phyloP scores from a whole-genome alignment of 1,284 basidiomycete species.

The Ustanciosporium gigantosporum region DNA sequence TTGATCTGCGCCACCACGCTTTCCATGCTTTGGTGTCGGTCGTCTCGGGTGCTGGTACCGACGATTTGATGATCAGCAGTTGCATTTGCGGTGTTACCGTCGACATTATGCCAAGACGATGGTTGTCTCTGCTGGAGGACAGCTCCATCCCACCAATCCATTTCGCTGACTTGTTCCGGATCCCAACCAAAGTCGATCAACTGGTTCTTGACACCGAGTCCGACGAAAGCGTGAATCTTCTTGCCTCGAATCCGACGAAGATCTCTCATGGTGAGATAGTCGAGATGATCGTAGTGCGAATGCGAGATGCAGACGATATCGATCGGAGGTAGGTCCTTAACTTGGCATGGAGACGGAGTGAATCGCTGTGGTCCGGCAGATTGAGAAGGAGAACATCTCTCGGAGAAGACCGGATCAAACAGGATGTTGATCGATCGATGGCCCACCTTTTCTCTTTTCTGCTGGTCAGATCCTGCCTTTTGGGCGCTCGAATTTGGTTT shows the following conservation, averaged over 20 bases:
- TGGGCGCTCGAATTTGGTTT: too few species aligned
- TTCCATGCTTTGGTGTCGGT: neutral
- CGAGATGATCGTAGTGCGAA: slow-evolving; percentile 59
- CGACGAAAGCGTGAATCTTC: slow-evolving; percentile 46
- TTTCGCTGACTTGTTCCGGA: slow-evolving; percentile 37
- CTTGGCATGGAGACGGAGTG: slow-evolving; percentile 43
- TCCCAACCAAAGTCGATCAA: slow-evolving; percentile 32
- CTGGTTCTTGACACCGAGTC: slow-evolving; percentile 51
- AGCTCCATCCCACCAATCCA: slow-evolving; percentile 58
- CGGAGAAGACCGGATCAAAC: slow-evolving; percentile 57
- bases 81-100: neutral
- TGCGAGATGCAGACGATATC: slow-evolving; percentile 56
- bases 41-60: too few species aligned
- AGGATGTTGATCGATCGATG: slow-evolving; percentile 39
- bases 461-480: neutral
- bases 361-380: slow-evolving; percentile 48
- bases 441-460: neutral
- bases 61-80: too few species aligned
- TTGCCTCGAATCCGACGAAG: slow-evolving; percentile 24
- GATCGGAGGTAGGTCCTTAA: slow-evolving; percentile 46
- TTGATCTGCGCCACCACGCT: neutral
- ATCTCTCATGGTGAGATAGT: slow-evolving; percentile 41
- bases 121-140: neutral
- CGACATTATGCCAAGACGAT: neutral
- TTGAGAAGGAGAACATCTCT: slow-evolving; percentile 55